Evolutionary conservation across 2,329 filamentous ascomycete species (phyloP).

Genomic region (Parafenestella ontariensis): DNA sequence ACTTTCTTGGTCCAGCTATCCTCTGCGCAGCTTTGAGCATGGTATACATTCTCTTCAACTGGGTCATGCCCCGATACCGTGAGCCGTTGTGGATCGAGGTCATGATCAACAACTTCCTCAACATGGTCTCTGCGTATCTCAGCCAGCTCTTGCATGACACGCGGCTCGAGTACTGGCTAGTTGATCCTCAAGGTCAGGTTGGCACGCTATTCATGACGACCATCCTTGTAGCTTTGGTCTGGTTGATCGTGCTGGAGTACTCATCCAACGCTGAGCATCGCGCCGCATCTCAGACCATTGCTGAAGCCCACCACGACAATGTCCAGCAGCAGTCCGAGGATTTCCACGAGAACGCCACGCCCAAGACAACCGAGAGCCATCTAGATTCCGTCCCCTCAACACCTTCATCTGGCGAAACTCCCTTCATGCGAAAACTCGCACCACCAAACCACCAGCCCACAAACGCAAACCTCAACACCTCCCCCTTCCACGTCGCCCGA

Average conservation of each 20-base stretch:
- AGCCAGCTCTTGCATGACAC: background rate
- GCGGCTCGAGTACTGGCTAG: background rate
- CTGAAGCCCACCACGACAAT: background rate
- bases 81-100: background rate
- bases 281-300: background rate
- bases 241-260: background rate
- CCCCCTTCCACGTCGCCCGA: background rate
- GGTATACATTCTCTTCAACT: background rate
- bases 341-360: no score
- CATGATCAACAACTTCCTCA: background rate
- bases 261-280: background rate
- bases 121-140: background rate
- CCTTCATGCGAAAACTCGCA: slow-evolving; percentile 1
- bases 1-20: background rate
- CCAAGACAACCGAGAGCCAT: no score
- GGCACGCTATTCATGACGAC: background rate
- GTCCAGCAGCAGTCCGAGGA: background rate
- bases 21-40: background rate
- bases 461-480: background rate
- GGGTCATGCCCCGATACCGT: background rate
- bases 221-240: background rate
- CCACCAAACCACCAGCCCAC: background rate
- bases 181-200: background rate
- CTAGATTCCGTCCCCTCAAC: no score
- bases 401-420: background rate